These are phyloP conservation scores for Suillus americanus DNA, from an alignment of 768 basidiomycete genomes.

Conservation along the genomic window DNA sequence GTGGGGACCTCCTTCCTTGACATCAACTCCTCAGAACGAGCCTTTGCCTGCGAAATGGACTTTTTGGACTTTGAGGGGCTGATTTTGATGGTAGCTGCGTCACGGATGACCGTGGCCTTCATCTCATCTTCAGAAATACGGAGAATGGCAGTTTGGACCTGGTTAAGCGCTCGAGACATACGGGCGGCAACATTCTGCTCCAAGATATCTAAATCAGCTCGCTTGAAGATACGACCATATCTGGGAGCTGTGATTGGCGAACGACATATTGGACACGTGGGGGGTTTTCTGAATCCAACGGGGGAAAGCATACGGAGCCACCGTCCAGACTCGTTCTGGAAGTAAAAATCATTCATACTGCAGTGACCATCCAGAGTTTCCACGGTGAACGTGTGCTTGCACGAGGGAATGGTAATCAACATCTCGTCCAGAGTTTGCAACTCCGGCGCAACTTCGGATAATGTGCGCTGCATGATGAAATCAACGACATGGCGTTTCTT, in stretches of 20 bases:
- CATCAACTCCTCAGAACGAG: conserved; percentile 17
- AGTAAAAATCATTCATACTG: conserved; percentile 51
- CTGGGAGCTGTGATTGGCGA: conserved; percentile 53
- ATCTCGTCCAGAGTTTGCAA: conserved; percentile 44
- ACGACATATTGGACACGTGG: conserved; percentile 65
- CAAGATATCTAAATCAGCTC: conserved; percentile 61
- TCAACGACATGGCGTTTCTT: conserved; percentile 51
- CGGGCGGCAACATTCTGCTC: conserved; percentile 59
- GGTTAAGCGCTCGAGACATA: conserved; percentile 46
- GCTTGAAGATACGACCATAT: conserved; percentile 62
- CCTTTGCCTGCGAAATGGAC: conserved; percentile 4
- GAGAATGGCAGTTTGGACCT: conserved; percentile 28
- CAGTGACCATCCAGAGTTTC: conserved; percentile 69
- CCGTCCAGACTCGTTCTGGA: conserved; percentile 28
- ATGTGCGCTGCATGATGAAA: conserved; percentile 50
- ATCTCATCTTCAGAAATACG: conserved; percentile 25
- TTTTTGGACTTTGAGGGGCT: conserved; percentile 15
- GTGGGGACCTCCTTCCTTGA: conserved; percentile 21
- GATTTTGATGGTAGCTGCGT: conserved; percentile 15
- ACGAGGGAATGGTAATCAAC: conserved; percentile 59
- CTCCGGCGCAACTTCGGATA: conserved; percentile 48
- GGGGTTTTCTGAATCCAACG: conserved; percentile 38
- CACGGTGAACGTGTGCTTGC: conserved; percentile 67
- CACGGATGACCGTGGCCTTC: conserved; percentile 11
- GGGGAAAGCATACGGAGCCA: conserved; percentile 50